phyloP scores from a whole-genome alignment of 176 grass and related monocot genomes.

The Oryza glumipatula region DNA sequence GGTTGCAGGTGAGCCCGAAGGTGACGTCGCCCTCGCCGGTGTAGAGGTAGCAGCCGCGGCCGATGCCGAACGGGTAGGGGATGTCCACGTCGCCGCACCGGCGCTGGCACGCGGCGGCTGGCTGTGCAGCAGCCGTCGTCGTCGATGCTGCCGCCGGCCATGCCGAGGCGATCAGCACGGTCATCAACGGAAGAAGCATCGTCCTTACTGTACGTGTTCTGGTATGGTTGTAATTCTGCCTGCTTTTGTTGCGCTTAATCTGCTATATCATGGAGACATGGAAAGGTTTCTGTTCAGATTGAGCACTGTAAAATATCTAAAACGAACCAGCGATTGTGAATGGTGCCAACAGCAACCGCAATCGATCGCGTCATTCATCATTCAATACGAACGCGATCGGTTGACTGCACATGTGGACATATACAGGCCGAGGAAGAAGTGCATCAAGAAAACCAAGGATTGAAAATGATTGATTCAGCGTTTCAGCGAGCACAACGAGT shows the following conservation, averaged over 20 bases:
- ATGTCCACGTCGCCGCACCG: constrained; percentile 49
- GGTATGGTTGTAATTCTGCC: neutral
- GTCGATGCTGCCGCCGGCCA: neutral
- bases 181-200: neutral
- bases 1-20: constrained; percentile 41
- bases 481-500: neutral
- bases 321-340: neutral
- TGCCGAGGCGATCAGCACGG: neutral
- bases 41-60: constrained; percentile 36
- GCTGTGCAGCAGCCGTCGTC: neutral
- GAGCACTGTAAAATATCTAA: neutral
- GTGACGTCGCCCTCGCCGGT: constrained; percentile 34
- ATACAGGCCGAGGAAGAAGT: neutral
- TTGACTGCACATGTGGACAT: neutral
- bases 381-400: neutral
- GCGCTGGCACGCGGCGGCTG: constrained; percentile 21
- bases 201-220: neutral
- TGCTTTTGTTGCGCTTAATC: neutral
- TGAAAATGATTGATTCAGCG: neutral
- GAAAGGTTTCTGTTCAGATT: neutral
- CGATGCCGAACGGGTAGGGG: constrained; percentile 66
- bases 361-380: neutral
- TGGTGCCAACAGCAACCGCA: neutral
- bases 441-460: neutral
- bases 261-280: no score